Percentiles rank a stretch among this genome's conserved stretches.
Conservation (phyloP, 2,329 filamentous ascomycete genomes). For the Epichloe gansuensis region DNA sequence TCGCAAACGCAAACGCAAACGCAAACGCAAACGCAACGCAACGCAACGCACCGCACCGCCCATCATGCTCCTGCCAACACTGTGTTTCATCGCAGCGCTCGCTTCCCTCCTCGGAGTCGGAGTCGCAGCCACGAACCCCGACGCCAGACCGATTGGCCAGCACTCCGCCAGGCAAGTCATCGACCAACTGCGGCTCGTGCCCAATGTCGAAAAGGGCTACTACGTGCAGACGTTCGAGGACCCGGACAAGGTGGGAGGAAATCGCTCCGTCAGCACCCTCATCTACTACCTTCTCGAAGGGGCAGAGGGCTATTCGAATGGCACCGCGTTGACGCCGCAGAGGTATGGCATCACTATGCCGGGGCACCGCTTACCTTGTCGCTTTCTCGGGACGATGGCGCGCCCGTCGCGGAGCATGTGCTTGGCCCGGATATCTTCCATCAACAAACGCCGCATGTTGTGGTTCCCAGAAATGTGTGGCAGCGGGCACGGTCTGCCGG, state of each 20-base stretch:
- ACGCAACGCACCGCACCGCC: too few species aligned
- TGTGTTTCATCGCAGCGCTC: background rate
- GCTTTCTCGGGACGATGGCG: constrained; percentile 30
- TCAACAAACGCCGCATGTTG: constrained; percentile 29
- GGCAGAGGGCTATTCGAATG: constrained; percentile 27
- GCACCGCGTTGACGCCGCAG: constrained; percentile 35
- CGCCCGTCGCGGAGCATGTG: constrained; percentile 9
- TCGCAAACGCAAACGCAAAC: too few species aligned
- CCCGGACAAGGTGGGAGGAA: constrained; percentile 9
- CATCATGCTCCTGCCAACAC: background rate
- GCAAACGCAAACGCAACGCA: too few species aligned
- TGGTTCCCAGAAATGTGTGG: constrained; percentile 29
- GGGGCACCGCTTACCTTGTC: constrained; percentile 36
- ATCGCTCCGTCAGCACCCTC: constrained; percentile 32
- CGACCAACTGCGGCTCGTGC: constrained; percentile 25
- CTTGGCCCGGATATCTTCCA: constrained; percentile 31
- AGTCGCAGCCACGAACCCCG: too few species aligned
- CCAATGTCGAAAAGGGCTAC: constrained; percentile 38
- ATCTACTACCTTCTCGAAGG: constrained; percentile 43
- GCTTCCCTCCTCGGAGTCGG: background rate
- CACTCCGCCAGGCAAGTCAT: constrained; percentile 28
- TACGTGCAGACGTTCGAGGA: constrained; percentile 36
- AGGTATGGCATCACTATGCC: constrained; percentile 43
- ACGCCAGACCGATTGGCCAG: too few species aligned
- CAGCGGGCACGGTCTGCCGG: constrained; percentile 26